Conservation (phyloP, 225 moss, liverwort and hornwort species). For the Physcomitrium patens region DNA sequence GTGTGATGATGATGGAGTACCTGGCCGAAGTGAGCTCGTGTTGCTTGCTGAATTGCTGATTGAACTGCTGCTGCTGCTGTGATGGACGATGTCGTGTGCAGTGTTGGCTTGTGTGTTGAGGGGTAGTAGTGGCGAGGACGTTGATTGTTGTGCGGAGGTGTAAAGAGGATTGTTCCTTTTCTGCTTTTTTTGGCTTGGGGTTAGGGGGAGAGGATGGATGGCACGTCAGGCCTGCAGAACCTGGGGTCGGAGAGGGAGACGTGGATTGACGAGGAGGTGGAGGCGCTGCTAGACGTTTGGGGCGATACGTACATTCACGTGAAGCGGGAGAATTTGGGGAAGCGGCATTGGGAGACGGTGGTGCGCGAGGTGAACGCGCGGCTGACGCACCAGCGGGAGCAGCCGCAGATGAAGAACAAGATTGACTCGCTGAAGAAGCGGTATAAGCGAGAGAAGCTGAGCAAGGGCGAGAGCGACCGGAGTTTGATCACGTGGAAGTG, state of each 20-base stretch:
- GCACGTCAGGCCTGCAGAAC: conserved; percentile 45
- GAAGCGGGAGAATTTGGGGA: conserved; percentile 68
- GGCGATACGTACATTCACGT: conserved; percentile 62
- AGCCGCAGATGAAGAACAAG: conserved; percentile 74
- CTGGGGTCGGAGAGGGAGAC: conserved; percentile 57
- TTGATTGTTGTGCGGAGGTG: neutral
- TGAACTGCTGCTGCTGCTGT: neutral
- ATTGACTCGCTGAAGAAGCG: conserved; percentile 70
- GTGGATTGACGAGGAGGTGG: conserved; percentile 67
- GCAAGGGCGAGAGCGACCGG: conserved; percentile 54
- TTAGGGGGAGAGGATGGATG: conserved; percentile 52
- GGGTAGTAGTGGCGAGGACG: neutral
- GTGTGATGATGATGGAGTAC: conserved; percentile 37
- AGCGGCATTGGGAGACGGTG: conserved; percentile 67
- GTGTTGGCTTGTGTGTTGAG: neutral
- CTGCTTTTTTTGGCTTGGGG: conserved; percentile 11
- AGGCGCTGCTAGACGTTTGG: conserved; percentile 59
- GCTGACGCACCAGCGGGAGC: conserved; percentile 57
- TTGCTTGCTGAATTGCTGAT: neutral
- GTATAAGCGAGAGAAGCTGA: conserved; percentile 62
- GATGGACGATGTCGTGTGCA: neutral
- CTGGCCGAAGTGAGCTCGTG: conserved; percentile 38
- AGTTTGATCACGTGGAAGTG: conserved; percentile 64
- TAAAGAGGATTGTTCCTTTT: neutral
- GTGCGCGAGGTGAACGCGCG: conserved; percentile 53